Evolutionary conservation across 2,329 filamentous ascomycete genomes (phyloP).

Genomic region (Dactylellina cionopaga): DNA sequence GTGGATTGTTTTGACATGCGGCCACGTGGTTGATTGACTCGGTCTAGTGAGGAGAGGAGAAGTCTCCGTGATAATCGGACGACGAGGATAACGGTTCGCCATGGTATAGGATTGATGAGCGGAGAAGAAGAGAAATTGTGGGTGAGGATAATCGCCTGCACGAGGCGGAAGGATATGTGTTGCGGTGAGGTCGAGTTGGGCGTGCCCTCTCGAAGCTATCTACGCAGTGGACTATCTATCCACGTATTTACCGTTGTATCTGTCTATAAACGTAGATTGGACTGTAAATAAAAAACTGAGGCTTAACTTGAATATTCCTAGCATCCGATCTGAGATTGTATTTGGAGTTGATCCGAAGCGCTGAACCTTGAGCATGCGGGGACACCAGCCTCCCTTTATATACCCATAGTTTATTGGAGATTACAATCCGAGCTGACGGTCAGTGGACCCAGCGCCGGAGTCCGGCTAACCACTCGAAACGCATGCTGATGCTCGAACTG

Average conservation of each 20-base stretch:
- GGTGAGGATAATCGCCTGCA: background rate
- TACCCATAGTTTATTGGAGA: background rate
- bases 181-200: constrained; percentile 2
- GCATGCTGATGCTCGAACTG: constrained; percentile 36
- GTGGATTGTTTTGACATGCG: constrained; percentile 35
- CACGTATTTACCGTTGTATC: too few species aligned
- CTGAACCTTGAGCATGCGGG: constrained; percentile 22
- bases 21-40: constrained; percentile 28
- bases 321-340: too few species aligned
- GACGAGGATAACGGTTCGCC: background rate
- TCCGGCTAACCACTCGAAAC: constrained; percentile 50
- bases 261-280: too few species aligned
- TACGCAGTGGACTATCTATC: too few species aligned
- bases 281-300: too few species aligned
- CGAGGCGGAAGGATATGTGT: constrained; percentile 5
- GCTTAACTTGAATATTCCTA: too few species aligned
- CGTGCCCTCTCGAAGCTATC: background rate
- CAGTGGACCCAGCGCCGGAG: constrained; percentile 37
- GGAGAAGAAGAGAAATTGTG: background rate
- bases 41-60: constrained; percentile 37
- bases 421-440: constrained; percentile 18
- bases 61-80: constrained; percentile 28
- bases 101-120: background rate
- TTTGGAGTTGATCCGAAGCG: constrained; percentile 9
- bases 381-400: constrained; percentile 47